Base-by-base conservation (phyloP, 305 asterid species). In the Lippia alba region DNA sequence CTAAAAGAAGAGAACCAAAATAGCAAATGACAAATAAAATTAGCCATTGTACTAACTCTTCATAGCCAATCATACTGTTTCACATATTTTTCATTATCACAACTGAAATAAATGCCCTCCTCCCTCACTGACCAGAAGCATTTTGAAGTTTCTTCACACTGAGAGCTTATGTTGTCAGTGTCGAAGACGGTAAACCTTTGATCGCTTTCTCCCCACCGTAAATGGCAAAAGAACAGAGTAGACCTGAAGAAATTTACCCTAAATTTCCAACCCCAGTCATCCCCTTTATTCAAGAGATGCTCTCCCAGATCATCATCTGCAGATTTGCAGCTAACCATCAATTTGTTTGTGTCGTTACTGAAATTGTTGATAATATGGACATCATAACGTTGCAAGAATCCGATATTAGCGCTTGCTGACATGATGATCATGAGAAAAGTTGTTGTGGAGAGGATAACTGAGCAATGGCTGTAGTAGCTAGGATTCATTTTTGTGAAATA, bases 111-210 rank as follows among this genome's bases (percentile, higher is more conserved):
- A 45, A 81, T 76, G 12, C 82, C 87, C 0, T 75, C 76, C 4
- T 63, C 76, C 66, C 80, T 84, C 46, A 73, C 63, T 3, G 85
- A 73, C 89, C 86, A 84, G 56, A 71, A 84, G 56, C 85, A 81
- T 14, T 24, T 65, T 10, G 84, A 79, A 39, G 85, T 81, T 55
- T 76, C 82, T 67, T 82, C 82, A 68, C 81, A 85, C 55, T 34
- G 10, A 14, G 30, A 70, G 41, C 86, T 81, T 74, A 78, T 74
- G 24, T 45, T 41, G 48, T 76, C 79, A 1, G 79, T 74, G 12
- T 84, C 82, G 15, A 84, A 81, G 46, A 34, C 86, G 53, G 71
- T 65, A 53, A 84, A 79, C 0, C 24, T 18, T 12, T 64, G 72
- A 15, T 61, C 44, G 61, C 50, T 5, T 40, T 70, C 67, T 30